Percentiles rank a stretch among this genome's conserved stretches.
These are phyloP conservation scores for Sanguinoderma infundibulare DNA, from an alignment of 1,284 basidiomycete species.

Conservation along the genomic window DNA sequence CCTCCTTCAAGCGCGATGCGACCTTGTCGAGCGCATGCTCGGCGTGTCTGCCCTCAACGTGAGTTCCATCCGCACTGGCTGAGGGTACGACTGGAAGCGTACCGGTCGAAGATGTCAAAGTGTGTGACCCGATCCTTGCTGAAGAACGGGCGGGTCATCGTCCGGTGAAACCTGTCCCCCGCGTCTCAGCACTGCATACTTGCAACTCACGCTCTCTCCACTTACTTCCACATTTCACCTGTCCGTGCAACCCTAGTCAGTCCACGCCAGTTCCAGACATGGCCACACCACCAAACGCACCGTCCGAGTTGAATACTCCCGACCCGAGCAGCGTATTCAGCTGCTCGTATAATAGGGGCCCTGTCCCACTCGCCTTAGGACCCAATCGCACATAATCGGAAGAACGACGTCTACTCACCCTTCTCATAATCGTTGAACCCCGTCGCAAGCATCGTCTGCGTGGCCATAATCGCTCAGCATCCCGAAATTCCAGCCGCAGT, in stretches of 20 bases:
- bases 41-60: constrained; percentile 26
- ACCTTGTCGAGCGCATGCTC: constrained; percentile 37
- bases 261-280: neutral
- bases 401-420: too few relatives aligned
- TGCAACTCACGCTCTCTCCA: neutral
- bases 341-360: constrained; percentile 18
- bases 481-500: neutral
- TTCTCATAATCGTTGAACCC: constrained; percentile 38
- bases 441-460: constrained; percentile 34
- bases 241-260: neutral
- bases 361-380: constrained; percentile 14
- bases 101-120: constrained; percentile 52
- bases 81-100: neutral
- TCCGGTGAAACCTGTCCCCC: constrained; percentile 48
- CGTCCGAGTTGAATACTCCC: constrained; percentile 46
- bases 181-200: neutral
- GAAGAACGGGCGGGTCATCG: constrained; percentile 59
- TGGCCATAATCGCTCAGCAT: neutral
- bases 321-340: constrained; percentile 36
- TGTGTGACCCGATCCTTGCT: constrained; percentile 50
- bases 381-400: too few relatives aligned
- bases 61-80: neutral
- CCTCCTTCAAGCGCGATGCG: constrained; percentile 41
- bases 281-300: constrained; percentile 16
- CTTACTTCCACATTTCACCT: constrained; percentile 39